Percentiles rank a stretch among this genome's conserved stretches.
Evolutionary conservation across 2,329 filamentous ascomycete genomes (phyloP).

Genomic region (Neonectria sp.): DNA sequence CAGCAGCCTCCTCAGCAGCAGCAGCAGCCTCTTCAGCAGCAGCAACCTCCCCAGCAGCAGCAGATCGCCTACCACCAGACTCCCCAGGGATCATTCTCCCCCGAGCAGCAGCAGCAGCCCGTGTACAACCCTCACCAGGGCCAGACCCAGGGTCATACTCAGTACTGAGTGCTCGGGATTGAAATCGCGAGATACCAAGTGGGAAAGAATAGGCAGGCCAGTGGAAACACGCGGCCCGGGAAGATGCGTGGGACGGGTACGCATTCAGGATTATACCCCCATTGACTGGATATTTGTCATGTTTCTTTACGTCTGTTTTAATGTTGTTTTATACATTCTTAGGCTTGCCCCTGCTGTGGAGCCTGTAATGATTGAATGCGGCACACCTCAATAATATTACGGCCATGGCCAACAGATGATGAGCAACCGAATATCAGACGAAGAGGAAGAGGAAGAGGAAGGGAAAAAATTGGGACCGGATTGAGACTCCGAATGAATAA

Average conservation of each 20-base stretch:
- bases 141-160: slow-evolving; percentile 30
- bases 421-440: background rate
- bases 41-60: slow-evolving; percentile 26
- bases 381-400: background rate
- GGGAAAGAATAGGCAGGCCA: slow-evolving; percentile 18
- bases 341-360: background rate
- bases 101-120: slow-evolving; percentile 30
- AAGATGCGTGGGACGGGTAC: slow-evolving; percentile 30
- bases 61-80: slow-evolving; percentile 8
- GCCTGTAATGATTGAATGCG: background rate
- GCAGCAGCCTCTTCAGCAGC: slow-evolving; percentile 22
- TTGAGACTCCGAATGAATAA: slow-evolving; percentile 7
- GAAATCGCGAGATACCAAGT: background rate
- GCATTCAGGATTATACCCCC: slow-evolving; percentile 44
- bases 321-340: background rate
- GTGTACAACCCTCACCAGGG: slow-evolving; percentile 45
- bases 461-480: background rate
- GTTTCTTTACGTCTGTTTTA: slow-evolving; percentile 20
- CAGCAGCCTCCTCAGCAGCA: slow-evolving; percentile 21
- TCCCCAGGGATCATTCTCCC: slow-evolving; percentile 42
- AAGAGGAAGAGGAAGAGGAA: background rate
- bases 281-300: slow-evolving; percentile 38
- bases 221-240: slow-evolving; percentile 3
- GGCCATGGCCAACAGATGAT: background rate
- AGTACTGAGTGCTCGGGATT: slow-evolving; percentile 34